A percentile compares a stretch with the other conserved stretches of the same genome.
These are phyloP conservation scores for Boletus smithii DNA, from an alignment of 1,284 basidiomycete species.

Conservation along the genomic window DNA sequence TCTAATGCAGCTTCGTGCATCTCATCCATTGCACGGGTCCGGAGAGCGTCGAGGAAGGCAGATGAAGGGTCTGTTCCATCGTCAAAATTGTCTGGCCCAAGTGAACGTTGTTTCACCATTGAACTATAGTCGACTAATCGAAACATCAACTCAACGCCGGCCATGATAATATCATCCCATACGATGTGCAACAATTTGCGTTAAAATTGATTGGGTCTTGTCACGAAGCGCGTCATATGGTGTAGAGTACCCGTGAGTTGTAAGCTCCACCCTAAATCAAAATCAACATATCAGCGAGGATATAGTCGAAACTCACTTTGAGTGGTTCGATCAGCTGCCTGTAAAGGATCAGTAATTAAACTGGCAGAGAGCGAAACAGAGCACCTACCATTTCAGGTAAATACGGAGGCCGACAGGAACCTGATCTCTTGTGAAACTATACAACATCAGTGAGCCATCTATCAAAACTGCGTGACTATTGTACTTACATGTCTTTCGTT, in stretches of 20 bases:
- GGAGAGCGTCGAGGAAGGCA: constrained; percentile 73
- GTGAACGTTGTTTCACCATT: constrained; percentile 74
- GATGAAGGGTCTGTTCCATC: constrained; percentile 65
- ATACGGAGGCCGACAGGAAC: constrained; percentile 79
- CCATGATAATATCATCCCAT: constrained; percentile 41
- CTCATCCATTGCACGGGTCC: constrained; percentile 80
- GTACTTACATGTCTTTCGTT: constrained; percentile 72
- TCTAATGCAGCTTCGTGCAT: constrained; percentile 74
- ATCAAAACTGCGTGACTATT: background rate
- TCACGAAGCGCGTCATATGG: constrained; percentile 78
- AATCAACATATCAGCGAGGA: background rate
- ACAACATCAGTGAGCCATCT: constrained; percentile 1
- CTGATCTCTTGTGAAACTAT: constrained; percentile 76
- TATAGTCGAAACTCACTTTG: constrained; percentile 39
- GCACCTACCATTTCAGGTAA: constrained; percentile 66
- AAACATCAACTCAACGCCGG: constrained; percentile 5
- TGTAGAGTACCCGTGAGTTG: constrained; percentile 75
- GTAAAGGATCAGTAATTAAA: background rate
- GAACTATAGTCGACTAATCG: constrained; percentile 49
- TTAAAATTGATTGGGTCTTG: constrained; percentile 80
- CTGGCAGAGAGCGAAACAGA: background rate
- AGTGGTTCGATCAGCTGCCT: constrained; percentile 72
- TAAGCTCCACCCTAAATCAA: constrained; percentile 39
- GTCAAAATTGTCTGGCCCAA: constrained; percentile 70
- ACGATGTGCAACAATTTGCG: constrained; percentile 74